These are phyloP conservation scores for Brassica carinata DNA, from an alignment of 345 rosid species.

Conservation along the genomic window DNA sequence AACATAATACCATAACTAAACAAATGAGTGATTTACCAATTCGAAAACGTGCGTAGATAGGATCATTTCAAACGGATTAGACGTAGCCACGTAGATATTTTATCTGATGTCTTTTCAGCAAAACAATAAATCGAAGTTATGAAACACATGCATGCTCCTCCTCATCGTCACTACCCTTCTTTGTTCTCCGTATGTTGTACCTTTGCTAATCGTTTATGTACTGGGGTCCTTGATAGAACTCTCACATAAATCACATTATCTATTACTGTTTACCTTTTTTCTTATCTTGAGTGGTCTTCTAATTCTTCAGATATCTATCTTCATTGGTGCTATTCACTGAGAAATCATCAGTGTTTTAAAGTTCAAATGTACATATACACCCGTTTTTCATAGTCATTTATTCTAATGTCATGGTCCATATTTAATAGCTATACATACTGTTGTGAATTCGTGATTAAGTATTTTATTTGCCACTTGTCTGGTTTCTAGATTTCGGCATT, in stretches of 20 bases:
- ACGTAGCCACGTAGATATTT: not conserved
- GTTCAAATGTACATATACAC: not conserved
- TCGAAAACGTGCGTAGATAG: not conserved
- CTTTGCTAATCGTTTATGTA: not conserved
- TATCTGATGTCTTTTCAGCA: not conserved
- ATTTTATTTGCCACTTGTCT: not conserved
- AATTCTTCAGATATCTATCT: not conserved
- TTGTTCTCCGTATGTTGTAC: not conserved
- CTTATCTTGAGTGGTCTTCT: not conserved
- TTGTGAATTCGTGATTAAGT: not conserved
- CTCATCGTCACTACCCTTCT: not conserved
- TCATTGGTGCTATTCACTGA: not conserved
- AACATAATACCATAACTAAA: not conserved
- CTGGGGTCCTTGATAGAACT: slow-evolving; percentile 5
- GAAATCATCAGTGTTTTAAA: not conserved
- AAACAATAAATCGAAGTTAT: slow-evolving; percentile 4
- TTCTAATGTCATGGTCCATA: not conserved
- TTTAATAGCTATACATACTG: not conserved
- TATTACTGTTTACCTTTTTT: not conserved
- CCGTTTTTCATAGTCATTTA: not conserved
- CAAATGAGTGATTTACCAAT: not conserved
- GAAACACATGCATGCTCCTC: not conserved
- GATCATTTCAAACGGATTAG: not conserved
- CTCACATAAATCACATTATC: not conserved
- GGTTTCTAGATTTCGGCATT: not conserved